phyloP scores from a whole-genome alignment of 1,139 yeast genomes.

The Blastobotrys elegans region DNA sequence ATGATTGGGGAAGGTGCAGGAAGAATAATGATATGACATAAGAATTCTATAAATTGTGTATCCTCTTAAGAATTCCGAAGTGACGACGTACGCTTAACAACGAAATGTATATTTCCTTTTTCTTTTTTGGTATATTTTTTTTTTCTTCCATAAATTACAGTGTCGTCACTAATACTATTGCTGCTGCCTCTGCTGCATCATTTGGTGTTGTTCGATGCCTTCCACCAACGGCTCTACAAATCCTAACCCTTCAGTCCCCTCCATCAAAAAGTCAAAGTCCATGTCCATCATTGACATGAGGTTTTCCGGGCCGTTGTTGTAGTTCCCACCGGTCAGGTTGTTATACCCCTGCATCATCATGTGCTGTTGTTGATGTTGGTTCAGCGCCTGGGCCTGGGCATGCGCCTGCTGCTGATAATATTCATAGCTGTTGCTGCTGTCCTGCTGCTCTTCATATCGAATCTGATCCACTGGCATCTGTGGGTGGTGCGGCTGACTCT shows the following conservation, averaged over 20 bases:
- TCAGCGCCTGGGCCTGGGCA: not conserved
- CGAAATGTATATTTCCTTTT: too few relatives aligned
- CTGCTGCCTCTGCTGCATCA: constrained; percentile 10
- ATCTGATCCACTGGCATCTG: not conserved
- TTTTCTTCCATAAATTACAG: not conserved
- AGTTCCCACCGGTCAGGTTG: not conserved
- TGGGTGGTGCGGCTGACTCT: constrained; percentile 4
- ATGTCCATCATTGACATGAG: constrained; percentile 26
- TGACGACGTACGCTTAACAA: too few relatives aligned
- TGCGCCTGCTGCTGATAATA: not conserved
- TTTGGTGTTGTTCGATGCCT: constrained; percentile 52
- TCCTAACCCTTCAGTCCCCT: constrained; percentile 66
- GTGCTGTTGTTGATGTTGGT: constrained; percentile 2
- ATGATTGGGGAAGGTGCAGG: too few relatives aligned
- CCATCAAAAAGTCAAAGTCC: constrained; percentile 48
- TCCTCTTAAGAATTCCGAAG: too few relatives aligned
- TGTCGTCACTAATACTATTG: not conserved
- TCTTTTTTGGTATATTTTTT: not conserved
- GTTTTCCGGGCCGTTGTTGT: constrained; percentile 8
- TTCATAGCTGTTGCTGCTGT: not conserved
- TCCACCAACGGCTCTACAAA: constrained; percentile 89
- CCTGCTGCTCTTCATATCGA: not conserved
- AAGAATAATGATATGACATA: too few relatives aligned
- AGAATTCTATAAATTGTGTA: too few relatives aligned
- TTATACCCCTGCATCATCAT: constrained; percentile 6